These are phyloP conservation scores for Aphelidium insulamus DNA, from an alignment of 371 early-diverging fungal species.

Conservation along the genomic window DNA sequence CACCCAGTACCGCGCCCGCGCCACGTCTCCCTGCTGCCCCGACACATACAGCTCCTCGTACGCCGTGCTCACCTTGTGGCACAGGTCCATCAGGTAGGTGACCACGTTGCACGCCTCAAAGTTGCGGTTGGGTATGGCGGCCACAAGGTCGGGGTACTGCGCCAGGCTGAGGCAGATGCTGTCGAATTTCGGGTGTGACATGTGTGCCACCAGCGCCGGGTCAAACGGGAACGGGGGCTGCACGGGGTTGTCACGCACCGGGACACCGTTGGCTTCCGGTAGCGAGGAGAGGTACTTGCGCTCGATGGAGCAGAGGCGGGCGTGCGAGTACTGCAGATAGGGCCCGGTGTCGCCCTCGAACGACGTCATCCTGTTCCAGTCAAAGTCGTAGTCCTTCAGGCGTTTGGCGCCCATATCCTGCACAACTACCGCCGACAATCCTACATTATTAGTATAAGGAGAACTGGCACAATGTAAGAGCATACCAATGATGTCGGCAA, in stretches of 20 bases:
- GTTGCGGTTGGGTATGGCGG: conserved; percentile 13
- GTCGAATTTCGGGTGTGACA: conserved; percentile 46
- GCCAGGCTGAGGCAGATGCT: conserved; percentile 60
- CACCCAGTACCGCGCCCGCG: conserved; percentile 54
- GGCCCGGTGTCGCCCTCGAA: conserved; percentile 99
- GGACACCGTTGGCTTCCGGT: conserved; percentile 28
- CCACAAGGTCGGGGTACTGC: conserved; percentile 76
- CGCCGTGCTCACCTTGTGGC: conserved; percentile 60
- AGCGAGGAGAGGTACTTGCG: conserved; percentile 39
- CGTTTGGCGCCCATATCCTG: conserved; percentile 94
- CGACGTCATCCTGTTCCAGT: conserved; percentile 83
- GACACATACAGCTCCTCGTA: conserved; percentile 66
- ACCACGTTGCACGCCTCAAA: conserved; percentile 89
- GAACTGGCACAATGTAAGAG: too few species aligned
- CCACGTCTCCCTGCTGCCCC: conserved; percentile 50
- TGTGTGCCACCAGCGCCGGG: conserved; percentile 13
- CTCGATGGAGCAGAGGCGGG: conserved; percentile 84
- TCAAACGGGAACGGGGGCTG: conserved; percentile 8
- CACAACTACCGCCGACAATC: conserved; percentile 71
- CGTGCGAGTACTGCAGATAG: conserved; percentile 95
- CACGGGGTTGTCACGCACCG: too few species aligned
- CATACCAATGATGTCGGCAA: conserved; percentile 61
- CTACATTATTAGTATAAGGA: too few species aligned
- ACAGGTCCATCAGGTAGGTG: conserved; percentile 70
- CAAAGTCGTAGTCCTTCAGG: conserved; percentile 92